A percentile compares a stretch with the other conserved stretches of the same genome.
Conservation (phyloP, 2,329 filamentous ascomycete genomes). For the Aspergillus latus region DNA sequence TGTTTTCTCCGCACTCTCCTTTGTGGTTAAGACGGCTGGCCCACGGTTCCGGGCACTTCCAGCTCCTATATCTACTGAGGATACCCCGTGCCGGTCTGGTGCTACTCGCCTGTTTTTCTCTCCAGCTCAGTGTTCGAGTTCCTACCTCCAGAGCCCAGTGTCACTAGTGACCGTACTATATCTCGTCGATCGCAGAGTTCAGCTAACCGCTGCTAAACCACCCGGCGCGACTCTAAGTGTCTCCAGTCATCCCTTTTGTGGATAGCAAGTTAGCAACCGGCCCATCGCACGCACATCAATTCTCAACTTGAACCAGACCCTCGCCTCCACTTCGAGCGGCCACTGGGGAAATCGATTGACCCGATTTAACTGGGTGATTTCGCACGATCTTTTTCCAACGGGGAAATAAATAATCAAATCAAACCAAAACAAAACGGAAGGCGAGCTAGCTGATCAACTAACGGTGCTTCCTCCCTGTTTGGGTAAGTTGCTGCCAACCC, state of each 20-base stretch:
- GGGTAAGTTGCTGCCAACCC: conserved; percentile 22
- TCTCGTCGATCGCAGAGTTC: conserved; percentile 1
- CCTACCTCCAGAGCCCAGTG: not conserved
- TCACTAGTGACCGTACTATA: not conserved
- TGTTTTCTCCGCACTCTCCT: conserved; percentile 5
- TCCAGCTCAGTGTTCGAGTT: not conserved
- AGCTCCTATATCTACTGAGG: not conserved
- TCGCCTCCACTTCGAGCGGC: conserved; percentile 16
- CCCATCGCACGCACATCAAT: conserved; percentile 13
- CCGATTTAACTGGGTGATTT: not conserved
- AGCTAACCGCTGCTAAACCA: not conserved
- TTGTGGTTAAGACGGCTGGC: not conserved
- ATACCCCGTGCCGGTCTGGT: not conserved
- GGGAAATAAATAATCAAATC: conserved; percentile 11
- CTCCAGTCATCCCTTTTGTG: conserved; percentile 11
- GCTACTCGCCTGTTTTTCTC: not conserved
- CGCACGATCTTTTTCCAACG: not conserved
- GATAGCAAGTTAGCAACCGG: conserved; percentile 1
- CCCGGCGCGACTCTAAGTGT: conserved; percentile 2
- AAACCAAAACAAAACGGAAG: conserved; percentile 9
- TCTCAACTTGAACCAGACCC: conserved; percentile 1
- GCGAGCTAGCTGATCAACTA: conserved; percentile 19
- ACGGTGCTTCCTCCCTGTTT: conserved; percentile 24
- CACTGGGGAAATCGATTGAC: conserved; percentile 6
- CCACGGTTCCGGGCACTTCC: conserved; percentile 2